Evolutionary conservation across 2,329 filamentous ascomycete species (phyloP), one percentile per base, ranked within the genome.

Genomic region (Claviceps purpurea): DNA sequence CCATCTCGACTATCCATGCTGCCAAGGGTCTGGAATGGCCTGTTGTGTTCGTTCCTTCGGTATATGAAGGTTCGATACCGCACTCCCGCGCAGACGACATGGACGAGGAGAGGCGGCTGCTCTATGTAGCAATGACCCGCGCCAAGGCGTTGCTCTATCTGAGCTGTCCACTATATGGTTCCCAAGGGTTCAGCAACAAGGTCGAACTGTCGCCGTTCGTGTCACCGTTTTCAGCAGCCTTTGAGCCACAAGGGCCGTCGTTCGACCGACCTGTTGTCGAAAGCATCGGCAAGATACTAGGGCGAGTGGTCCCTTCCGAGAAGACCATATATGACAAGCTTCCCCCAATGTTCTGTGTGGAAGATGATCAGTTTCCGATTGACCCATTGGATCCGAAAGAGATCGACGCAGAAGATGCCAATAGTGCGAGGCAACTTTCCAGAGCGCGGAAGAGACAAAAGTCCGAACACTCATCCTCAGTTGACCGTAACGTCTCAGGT

Each of bases 1-100:
- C 90, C 0, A 88, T 98, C 24, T 96, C 89, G 5, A 98, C 91
- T 0, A 96, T 98, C 11, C 91, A 98, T 64, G 89, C 90, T 0
- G 89, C 91, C 2, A 98, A 98, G 67, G 91, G 91, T 3, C 74
- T 98, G 1, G 91, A 98, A 65, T 98, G 93, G 93, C 91, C 91
- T 0, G 77, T 95, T 1, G 89, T 97, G 1, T 97, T 97, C 65
- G 82, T 97, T 16, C 90, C 93, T 5, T 87, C 87, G 1, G 85
- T 89, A 26, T 95, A 95, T 63, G 81, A 89, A 47, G 93, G 91
- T 1, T 91, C 85, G 2, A 94, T 97, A 54, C 91, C 91, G 4
- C 91, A 97, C 65, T 85, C 84, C 2, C 78, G 90, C 58, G 79
- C 89, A 1, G 90, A 96, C 46, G 88, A 97, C 62, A 74, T 77